A percentile compares a stretch with the other conserved stretches of the same genome.
phyloP scores from a whole-genome alignment of 2,329 filamentous ascomycete genomes.

The Talaromyces sp. region DNA sequence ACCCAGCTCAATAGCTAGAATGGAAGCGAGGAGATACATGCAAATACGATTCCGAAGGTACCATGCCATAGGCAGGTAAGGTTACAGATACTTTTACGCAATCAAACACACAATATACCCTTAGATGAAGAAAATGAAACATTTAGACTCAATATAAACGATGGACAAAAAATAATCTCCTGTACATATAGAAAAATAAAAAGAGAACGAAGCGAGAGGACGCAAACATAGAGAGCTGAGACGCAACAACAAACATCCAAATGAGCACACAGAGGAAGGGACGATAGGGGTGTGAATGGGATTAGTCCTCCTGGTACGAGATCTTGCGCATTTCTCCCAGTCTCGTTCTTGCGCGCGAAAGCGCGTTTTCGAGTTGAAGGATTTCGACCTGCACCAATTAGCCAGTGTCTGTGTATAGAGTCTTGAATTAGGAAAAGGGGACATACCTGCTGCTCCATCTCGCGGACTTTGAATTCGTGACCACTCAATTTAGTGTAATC shows the following conservation, averaged over 20 bases:
- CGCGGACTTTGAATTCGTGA: conserved; percentile 96
- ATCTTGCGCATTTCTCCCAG: conserved; percentile 98
- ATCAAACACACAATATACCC: background rate
- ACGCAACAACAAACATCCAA: background rate
- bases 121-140: background rate
- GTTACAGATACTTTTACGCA: background rate
- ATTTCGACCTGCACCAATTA: conserved; percentile 75
- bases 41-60: background rate
- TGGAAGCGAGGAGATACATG: background rate
- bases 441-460: conserved; percentile 98
- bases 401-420: background rate
- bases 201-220: background rate
- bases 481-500: conserved; percentile 86
- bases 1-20: background rate
- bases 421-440: background rate
- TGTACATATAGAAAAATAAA: background rate
- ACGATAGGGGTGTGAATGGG: background rate
- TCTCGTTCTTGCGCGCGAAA: conserved; percentile 73
- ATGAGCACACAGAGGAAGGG: background rate
- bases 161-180: background rate
- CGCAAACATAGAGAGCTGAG: background rate
- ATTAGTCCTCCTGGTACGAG: conserved; percentile 75
- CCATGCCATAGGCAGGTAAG: too few relatives aligned
- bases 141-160: background rate
- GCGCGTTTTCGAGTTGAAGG: conserved; percentile 83